Conservation (phyloP, 495 filamentous ascomycete genomes). For the Neurospora sp. region DNA sequence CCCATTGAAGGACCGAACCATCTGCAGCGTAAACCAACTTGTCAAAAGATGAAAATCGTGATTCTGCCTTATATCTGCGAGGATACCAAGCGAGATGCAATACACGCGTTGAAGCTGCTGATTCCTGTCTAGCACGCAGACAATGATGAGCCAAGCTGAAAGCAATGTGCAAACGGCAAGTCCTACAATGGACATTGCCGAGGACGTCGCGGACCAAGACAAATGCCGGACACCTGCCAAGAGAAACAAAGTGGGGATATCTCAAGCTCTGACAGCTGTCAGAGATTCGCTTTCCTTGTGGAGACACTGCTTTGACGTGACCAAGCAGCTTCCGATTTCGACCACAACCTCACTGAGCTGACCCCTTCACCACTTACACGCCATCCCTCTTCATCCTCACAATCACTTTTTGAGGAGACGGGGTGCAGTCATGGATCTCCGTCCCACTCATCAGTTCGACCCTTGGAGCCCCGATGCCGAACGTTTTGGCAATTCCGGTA, state of each 20-base stretch:
- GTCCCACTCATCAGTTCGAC: not conserved
- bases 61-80: not conserved
- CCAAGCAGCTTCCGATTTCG: not conserved
- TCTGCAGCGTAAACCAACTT: not conserved
- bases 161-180: not conserved
- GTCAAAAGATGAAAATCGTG: not conserved
- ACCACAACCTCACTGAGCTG: not conserved
- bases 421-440: not conserved
- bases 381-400: not conserved
- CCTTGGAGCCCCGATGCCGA: not conserved
- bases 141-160: not conserved
- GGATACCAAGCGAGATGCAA: not conserved
- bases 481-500: not conserved
- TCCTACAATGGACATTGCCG: not conserved
- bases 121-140: not conserved
- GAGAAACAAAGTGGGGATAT: not conserved
- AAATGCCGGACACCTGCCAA: not conserved
- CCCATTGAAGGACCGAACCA: not conserved
- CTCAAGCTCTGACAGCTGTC: not conserved
- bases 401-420: not conserved
- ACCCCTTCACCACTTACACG: not conserved
- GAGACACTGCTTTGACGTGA: not conserved
- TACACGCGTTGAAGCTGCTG: not conserved
- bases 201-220: not conserved
- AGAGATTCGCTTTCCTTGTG: not conserved